Base-by-base conservation (phyloP, 441 rosid species). In the Brassica hybrid region DNA sequence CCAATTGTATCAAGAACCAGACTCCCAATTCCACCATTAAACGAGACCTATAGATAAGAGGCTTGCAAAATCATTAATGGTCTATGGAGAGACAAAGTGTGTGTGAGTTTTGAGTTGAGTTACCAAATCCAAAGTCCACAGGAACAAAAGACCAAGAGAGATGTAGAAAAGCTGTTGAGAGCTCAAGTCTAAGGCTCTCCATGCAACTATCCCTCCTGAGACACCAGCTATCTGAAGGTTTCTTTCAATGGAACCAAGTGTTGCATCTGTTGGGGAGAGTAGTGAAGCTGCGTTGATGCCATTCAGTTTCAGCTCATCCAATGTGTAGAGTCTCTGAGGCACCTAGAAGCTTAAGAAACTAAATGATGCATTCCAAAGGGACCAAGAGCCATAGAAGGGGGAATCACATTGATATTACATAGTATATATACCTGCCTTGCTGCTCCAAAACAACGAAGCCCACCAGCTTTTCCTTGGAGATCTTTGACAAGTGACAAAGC, bases 1-100 rank as follows among this genome's bases (percentile, higher is more conserved):
- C 98, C 99, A 67, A 89, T 71, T 62, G 94, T 89, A 70, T 94
- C 99, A 57, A 94, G 88, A 85, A 93, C 78, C 88, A 91, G 85
- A 80, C 88, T 85, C 74, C 92, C 88, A 73, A 91, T 58, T 70
- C 99, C 99, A 57, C 99, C 99, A 80, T 84, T 86, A 62, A 89
- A 87, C 32, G 99, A 87, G 72, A 93, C 88, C 99, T n/a, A n/a
- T 10, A 56, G 1, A 48, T 71, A 65, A 82, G 63, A 68, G 11
- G 7, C 12, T 67, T 60, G 13, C 38, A 61, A n/a, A 32, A 32
- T 70, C 62, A 65, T n/a, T 50, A 27, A 18, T 10, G 11, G 72
- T 48, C 38, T n/a, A 67, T 65, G 52, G 54, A 65, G 73, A 66
- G 57, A 36, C 65, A 52, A 6, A 32, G 6, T 38, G 21, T 12